Evolutionary conservation across 495 filamentous ascomycete genomes (phyloP).

Genomic region (Penicillium lividum): DNA sequence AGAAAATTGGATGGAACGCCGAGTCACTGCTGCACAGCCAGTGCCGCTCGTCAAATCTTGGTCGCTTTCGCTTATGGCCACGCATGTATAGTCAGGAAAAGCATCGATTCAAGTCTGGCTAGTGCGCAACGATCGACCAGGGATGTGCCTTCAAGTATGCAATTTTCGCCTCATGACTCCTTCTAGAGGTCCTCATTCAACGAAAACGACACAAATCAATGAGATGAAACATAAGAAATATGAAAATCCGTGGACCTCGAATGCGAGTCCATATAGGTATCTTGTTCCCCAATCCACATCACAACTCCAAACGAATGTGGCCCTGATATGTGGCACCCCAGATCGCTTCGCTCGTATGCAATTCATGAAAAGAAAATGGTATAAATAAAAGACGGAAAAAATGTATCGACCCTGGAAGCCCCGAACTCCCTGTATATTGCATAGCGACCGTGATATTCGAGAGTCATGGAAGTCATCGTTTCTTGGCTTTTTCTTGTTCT

Average conservation of each 20-base stretch:
- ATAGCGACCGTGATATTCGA: constrained; percentile 1
- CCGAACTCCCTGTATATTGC: constrained; percentile 2
- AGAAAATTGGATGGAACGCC: background rate
- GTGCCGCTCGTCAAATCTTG: background rate
- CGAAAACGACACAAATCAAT: background rate
- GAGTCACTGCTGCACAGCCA: background rate
- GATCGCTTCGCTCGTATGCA: background rate
- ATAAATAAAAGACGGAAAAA: constrained; percentile 1
- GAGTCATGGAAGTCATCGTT: constrained; percentile 7
- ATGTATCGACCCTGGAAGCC: background rate
- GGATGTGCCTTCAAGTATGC: constrained; percentile 14
- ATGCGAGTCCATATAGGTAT: background rate
- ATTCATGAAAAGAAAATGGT: background rate
- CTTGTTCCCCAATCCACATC: background rate
- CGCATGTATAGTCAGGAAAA: background rate
- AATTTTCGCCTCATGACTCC: constrained; percentile 8
- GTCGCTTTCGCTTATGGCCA: background rate
- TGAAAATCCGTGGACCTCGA: background rate
- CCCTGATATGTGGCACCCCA: background rate
- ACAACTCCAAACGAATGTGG: constrained; percentile 12
- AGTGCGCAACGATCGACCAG: constrained; percentile 11
- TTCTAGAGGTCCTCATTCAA: constrained; percentile 12
- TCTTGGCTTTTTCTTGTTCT: constrained; percentile 3
- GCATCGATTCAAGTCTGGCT: constrained; percentile 3
- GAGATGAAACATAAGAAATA: constrained; percentile 1